A percentile compares a stretch with the other conserved stretches of the same genome.
These are phyloP conservation scores for Panaeolus cyanescens DNA, from an alignment of 768 basidiomycete genomes.

Conservation along the genomic window DNA sequence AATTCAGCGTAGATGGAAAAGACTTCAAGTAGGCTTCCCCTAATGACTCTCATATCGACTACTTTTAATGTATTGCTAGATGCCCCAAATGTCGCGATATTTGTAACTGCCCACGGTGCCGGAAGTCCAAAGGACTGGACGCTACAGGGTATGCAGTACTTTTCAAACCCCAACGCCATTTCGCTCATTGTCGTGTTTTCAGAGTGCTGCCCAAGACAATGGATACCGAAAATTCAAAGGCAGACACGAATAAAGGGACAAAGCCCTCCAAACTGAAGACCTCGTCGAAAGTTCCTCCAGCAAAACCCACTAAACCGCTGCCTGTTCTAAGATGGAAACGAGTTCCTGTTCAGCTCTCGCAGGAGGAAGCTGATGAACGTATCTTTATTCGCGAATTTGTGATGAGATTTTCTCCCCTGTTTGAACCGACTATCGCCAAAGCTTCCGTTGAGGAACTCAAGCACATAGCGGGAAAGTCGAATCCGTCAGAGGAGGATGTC, in stretches of 20 bases:
- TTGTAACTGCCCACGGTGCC: conserved; percentile 71
- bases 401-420: conserved; percentile 56
- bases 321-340: conserved; percentile 57
- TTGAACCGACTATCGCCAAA: conserved; percentile 46
- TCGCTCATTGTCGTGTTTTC: neutral
- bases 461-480: conserved; percentile 41
- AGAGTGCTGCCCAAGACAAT: conserved; percentile 16
- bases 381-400: conserved; percentile 77
- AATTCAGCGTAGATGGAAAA: conserved; percentile 32
- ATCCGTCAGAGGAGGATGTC: conserved; percentile 36
- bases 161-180: neutral
- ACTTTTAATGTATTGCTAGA: conserved; percentile 33
- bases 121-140: conserved; percentile 61
- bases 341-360: conserved; percentile 43
- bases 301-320: conserved; percentile 35
- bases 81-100: conserved; percentile 68
- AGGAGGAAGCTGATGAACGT: conserved; percentile 55
- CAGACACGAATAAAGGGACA: neutral
- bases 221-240: conserved; percentile 12
- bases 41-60: neutral
- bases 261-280: conserved; percentile 8
- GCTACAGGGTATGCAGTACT: conserved; percentile 54
- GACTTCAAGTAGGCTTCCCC: conserved; percentile 47
- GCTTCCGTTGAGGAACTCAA: conserved; percentile 66
- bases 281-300: conserved; percentile 19